These are phyloP conservation scores for Hypoxylon sp. DNA, from an alignment of 2,329 filamentous ascomycete species.

Conservation along the genomic window DNA sequence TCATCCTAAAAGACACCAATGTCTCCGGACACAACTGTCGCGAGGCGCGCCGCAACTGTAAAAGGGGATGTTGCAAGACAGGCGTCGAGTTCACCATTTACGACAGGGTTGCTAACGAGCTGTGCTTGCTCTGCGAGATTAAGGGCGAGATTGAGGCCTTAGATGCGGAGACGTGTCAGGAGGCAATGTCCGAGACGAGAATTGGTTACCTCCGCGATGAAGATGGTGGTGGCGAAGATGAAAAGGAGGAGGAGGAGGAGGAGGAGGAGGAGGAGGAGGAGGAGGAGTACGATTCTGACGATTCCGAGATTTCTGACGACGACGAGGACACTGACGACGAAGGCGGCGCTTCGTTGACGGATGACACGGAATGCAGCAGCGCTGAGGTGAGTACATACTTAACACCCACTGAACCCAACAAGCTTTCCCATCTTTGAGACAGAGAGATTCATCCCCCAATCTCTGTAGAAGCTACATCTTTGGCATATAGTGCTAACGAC, in stretches of 20 bases:
- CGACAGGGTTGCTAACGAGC: constrained; percentile 27
- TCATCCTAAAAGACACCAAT: constrained; percentile 28
- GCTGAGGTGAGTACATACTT: background rate
- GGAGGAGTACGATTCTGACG: background rate
- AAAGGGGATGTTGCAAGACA: constrained; percentile 41
- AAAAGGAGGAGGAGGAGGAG: constrained; percentile 25
- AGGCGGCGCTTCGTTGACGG: background rate
- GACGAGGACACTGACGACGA: background rate
- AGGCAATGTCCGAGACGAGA: constrained; percentile 10
- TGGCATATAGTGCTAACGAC: background rate
- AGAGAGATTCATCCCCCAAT: background rate
- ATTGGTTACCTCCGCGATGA: constrained; percentile 31
- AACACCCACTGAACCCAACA: background rate
- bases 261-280: constrained; percentile 3
- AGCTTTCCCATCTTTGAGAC: background rate
- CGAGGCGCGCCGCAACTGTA: constrained; percentile 21
- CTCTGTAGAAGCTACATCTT: background rate
- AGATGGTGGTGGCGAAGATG: constrained; percentile 36
- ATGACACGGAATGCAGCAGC: background rate
- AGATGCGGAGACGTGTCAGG: constrained; percentile 32
- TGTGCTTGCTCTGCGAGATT: constrained; percentile 46
- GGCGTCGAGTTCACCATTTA: constrained; percentile 43
- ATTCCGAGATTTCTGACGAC: background rate
- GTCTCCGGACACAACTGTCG: constrained; percentile 42
- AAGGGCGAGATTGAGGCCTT: constrained; percentile 19